Conservation (phyloP, 192 early-diverging fungal species). For the Coemansia sp. region DNA sequence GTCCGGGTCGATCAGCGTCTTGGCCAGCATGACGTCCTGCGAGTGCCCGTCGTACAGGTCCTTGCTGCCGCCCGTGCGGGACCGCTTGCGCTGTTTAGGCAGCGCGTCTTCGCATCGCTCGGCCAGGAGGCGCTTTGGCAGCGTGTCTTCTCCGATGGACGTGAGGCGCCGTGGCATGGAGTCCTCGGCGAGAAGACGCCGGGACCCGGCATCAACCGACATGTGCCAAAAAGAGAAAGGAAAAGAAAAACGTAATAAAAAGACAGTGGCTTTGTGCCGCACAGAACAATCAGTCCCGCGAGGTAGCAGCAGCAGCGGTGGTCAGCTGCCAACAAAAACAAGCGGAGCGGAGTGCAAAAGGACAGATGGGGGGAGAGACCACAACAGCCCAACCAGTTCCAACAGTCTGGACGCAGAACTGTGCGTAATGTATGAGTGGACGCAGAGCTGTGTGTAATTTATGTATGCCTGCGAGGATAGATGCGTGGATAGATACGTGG, state of each 20-base stretch:
- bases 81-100: constrained; percentile 57
- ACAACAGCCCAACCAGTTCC: too few species aligned
- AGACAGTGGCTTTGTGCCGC: background rate
- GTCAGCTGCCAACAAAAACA: background rate
- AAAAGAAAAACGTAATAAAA: constrained; percentile 10
- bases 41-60: constrained; percentile 58
- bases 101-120: constrained; percentile 33
- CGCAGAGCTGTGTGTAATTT: background rate
- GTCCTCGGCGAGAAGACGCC: background rate
- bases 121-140: constrained; percentile 35
- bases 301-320: background rate
- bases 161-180: constrained; percentile 3
- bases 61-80: constrained; percentile 55
- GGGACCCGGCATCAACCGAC: too few species aligned
- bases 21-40: constrained; percentile 57
- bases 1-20: constrained; percentile 58
- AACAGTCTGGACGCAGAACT: background rate
- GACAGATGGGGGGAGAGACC: too few species aligned
- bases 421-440: background rate
- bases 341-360: background rate
- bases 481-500: background rate
- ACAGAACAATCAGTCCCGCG: constrained; percentile 8
- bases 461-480: background rate
- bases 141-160: constrained; percentile 16
- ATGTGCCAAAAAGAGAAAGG: background rate